Base-by-base conservation (phyloP, 140 eudicot species). In the Flaveria floridana region DNA sequence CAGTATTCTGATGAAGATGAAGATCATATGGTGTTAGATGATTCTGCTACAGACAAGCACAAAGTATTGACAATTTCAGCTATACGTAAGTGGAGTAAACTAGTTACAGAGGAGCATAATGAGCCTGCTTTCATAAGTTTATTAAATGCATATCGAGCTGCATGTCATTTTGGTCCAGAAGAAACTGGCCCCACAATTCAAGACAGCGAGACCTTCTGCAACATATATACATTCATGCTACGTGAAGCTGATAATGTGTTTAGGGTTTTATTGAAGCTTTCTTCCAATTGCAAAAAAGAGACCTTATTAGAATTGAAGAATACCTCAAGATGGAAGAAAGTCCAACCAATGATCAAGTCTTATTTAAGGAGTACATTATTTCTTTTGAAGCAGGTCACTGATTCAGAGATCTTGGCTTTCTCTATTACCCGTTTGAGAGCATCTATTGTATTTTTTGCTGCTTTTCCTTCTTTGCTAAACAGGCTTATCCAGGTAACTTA, bases 61-160 rank as follows among this genome's bases (percentile, higher is more conserved):
- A 88, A 76, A 85, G 39, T 82, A 48, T 64, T 94, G 76, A 88
- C 89, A 7, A 70, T 14, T 37, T 76, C 79, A 62, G 44, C 58
- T 59, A 80, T 94, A 55, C 78, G 14, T 73, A 62, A 75, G 15
- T 91, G 88, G 99, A 82, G 82, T 74, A 79, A 88, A 78, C 80
- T 82, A 68, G 80, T 80, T 65, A 87, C 64, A 65, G 87, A 88
- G 78, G 85, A 87, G 55, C 63, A 82, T 59, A 85, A 16, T 9
- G 85, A 84, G 72, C 15, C 89, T 47, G 92, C 91, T 26, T 79
- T 94, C 72, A 78, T 72, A 25, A 79, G 82, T 79, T 87, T 94
- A 6, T 69, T 94, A 58, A 94, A 94, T 70, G 99, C 96, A 10
- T 91, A 90, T 80, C 96, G 97, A 37, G 85, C 91, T 57, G 99